Conservation (phyloP, 2,329 filamentous ascomycete species). For the Amesomyces nigricolor region DNA sequence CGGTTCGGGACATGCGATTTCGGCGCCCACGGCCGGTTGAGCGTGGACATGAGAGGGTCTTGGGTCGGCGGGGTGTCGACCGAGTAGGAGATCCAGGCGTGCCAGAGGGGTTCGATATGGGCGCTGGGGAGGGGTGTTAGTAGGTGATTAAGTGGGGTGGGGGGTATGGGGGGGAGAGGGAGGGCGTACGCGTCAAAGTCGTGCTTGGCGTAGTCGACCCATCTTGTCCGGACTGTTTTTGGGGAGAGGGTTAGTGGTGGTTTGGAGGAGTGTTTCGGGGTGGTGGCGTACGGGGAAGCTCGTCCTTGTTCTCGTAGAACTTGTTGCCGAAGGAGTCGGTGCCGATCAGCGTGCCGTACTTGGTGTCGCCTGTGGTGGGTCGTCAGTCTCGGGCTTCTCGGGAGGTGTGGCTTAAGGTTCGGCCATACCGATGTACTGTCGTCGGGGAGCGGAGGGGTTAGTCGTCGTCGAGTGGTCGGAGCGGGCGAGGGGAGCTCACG, state of each 20-base stretch:
- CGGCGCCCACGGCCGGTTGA: conserved; percentile 65
- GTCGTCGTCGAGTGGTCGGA: conserved; percentile 24
- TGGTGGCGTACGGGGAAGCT: conserved; percentile 72
- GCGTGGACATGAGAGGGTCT: conserved; percentile 62
- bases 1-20: conserved; percentile 65
- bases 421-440: conserved; percentile 51
- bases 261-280: not conserved
- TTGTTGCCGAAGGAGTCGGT: conserved; percentile 93
- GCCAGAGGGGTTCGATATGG: conserved; percentile 94
- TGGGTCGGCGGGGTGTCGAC: conserved; percentile 78
- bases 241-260: not conserved
- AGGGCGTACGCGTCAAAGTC: conserved; percentile 67
- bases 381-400: conserved; percentile 9
- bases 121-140: conserved; percentile 40
- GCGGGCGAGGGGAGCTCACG: conserved; percentile 51
- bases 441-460: conserved; percentile 19
- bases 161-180: not conserved
- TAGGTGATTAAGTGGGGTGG: not conserved
- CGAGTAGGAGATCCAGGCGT: conserved; percentile 93
- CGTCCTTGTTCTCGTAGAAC: conserved; percentile 95
- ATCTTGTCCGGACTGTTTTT: conserved; percentile 81
- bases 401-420: not conserved
- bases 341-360: conserved; percentile 80
- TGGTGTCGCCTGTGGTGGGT: conserved; percentile 73
- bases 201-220: conserved; percentile 92